Percentiles rank a stretch among this genome's conserved stretches.
Evolutionary conservation across 768 basidiomycete genomes (phyloP).

Genomic region (Suillus alpinus): DNA sequence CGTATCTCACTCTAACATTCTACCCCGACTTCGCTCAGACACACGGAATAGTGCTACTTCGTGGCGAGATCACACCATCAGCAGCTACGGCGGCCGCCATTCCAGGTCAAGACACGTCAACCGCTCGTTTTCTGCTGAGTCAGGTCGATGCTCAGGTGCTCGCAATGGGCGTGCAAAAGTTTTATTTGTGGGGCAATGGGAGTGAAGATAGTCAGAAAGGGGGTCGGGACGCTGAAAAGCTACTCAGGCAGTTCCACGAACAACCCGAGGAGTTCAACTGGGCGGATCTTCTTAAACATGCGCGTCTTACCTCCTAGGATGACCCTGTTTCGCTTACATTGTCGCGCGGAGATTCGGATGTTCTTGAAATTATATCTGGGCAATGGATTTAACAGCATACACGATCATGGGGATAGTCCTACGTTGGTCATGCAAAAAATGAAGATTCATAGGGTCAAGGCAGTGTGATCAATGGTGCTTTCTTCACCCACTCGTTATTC

Average conservation of each 20-base stretch:
- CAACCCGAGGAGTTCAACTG: conserved; percentile 77
- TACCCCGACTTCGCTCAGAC: conserved; percentile 85
- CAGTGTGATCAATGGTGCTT: conserved; percentile 33
- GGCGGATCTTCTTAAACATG: conserved; percentile 69
- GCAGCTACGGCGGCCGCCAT: conserved; percentile 35
- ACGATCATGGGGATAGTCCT: neutral
- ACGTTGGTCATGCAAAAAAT: neutral
- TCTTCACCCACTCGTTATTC: conserved; percentile 57
- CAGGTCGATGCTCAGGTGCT: conserved; percentile 86
- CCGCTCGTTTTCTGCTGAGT: conserved; percentile 51
- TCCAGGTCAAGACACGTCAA: conserved; percentile 26
- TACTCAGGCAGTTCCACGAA: conserved; percentile 76
- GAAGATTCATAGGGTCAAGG: conserved; percentile 15
- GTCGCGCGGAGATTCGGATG: neutral
- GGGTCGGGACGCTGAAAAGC: conserved; percentile 27
- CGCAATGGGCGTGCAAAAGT: conserved; percentile 76
- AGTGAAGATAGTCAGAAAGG: conserved; percentile 7
- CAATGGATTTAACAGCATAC: neutral
- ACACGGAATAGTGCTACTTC: conserved; percentile 80
- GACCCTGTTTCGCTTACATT: neutral
- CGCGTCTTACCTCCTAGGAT: conserved; percentile 18
- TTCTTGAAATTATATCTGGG: neutral
- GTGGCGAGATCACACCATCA: conserved; percentile 87
- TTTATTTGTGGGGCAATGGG: conserved; percentile 66
- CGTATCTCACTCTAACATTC: conserved; percentile 85